These are phyloP conservation scores for Isabelozyma rhagii DNA, from an alignment of 805 yeast genomes.

Conservation along the genomic window DNA sequence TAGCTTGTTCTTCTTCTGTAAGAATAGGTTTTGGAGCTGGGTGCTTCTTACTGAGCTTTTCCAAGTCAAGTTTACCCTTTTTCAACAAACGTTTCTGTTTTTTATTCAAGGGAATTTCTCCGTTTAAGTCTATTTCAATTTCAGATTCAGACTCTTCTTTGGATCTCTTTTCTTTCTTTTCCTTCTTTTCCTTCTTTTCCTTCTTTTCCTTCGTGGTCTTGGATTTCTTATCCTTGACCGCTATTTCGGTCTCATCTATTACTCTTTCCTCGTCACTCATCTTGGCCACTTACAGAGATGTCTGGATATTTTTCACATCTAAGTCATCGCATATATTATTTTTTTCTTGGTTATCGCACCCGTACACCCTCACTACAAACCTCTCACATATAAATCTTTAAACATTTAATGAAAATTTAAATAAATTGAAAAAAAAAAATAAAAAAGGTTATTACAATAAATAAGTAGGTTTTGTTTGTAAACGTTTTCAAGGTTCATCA, in stretches of 20 bases:
- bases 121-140: constrained; percentile 64
- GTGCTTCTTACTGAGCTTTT: constrained; percentile 44
- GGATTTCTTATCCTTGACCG: constrained; percentile 12
- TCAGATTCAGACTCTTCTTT: constrained; percentile 35
- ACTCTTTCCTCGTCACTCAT: constrained; percentile 8
- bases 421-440: background rate
- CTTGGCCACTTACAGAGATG: background rate
- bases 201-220: constrained; percentile 25
- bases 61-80: constrained; percentile 70
- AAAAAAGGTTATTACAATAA: background rate
- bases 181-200: constrained; percentile 15
- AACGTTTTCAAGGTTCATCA: background rate
- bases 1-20: constrained; percentile 25
- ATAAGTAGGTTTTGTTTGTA: background rate
- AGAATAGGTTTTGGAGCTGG: constrained; percentile 38
- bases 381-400: too few species aligned
- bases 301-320: background rate
- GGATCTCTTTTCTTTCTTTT: constrained; percentile 5
- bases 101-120: constrained; percentile 81
- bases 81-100: constrained; percentile 85
- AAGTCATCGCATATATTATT: background rate
- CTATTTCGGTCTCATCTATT: constrained; percentile 20
- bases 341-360: background rate
- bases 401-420: background rate
- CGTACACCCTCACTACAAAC: background rate